Base-by-base conservation (phyloP, 225 moss, liverwort and hornwort species). In the Antitrichia curtipendula region DNA sequence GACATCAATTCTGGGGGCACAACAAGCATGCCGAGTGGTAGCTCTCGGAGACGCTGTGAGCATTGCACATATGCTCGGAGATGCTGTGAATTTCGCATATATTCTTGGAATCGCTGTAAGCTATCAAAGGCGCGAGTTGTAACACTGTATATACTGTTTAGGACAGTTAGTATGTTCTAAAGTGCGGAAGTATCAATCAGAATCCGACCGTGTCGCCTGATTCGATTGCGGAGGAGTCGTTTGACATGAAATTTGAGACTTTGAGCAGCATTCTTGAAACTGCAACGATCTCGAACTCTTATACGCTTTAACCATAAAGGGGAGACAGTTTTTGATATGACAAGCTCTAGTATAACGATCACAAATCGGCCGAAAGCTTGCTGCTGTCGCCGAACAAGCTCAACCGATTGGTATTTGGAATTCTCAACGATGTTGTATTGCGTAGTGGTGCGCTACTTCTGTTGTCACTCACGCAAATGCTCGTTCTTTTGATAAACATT, bases 1-100 rank as follows among this genome's bases (percentile, higher is more conserved):
- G 91, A 75, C 94, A 75, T 49, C 91, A 87, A 45, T 76, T 89
- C 82, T 89, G 89, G 91, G 89, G 89, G 32, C 75, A 43, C 53
- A 81, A 57, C 34, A 72, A 85, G 86, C 92, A 94, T 81, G 92
- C 91, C 10, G 94, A 94, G 43, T 53, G 92, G 53, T 94, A 91
- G 87, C 7, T 50, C 62, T 76, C 20, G 22, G 83, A 83, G 56
- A 76, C 31, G 40, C 74, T 84, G 47, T n/a, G 66, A 65, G 64
- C 50, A 23, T 36, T 49, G 64, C 64, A 45, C 12, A 61, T 64
- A 36, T 64, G 50, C 50, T 36, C 10, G 16, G 81, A 29, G 40
- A 58, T 38, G 31, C 59, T 58, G 29, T 60, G 80, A 80, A 60
- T 60, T 43, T 59, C 41, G 28, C 41, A 60, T 43, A 60, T 41